A percentile compares a stretch with the other conserved stretches of the same genome.
Evolutionary conservation across 1,139 yeast species (phyloP).

Genomic region (Saccharomyces hybrid): DNA sequence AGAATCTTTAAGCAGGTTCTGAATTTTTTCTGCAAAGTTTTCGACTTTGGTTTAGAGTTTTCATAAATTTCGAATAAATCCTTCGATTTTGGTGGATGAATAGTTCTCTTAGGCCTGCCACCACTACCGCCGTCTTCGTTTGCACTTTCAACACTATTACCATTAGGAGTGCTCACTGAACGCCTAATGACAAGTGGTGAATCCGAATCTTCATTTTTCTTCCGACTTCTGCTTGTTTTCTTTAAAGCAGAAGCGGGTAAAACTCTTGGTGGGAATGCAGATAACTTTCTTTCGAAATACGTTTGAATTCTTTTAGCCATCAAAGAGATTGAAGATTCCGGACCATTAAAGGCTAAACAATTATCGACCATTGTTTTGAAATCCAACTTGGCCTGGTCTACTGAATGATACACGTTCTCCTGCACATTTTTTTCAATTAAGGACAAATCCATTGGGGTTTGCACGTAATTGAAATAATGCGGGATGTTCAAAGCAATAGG

Average conservation of each 20-base stretch:
- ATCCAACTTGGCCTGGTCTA: conserved; percentile 65
- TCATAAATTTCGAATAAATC: conserved; percentile 73
- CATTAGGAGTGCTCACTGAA: not conserved
- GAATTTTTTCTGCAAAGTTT: conserved; percentile 84
- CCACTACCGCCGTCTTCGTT: conserved; percentile 46
- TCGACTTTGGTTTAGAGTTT: conserved; percentile 67
- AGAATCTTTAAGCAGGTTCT: conserved; percentile 77
- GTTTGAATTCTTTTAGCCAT: conserved; percentile 89
- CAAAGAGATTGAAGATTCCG: conserved; percentile 68
- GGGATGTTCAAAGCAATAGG: conserved; percentile 83
- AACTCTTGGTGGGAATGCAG: conserved; percentile 83
- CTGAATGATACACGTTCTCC: conserved; percentile 61
- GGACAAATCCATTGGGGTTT: conserved; percentile 85
- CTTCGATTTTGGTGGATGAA: conserved; percentile 92
- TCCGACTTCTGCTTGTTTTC: conserved; percentile 11
- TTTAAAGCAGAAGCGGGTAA: conserved; percentile 36
- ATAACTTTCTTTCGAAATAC: conserved; percentile 86
- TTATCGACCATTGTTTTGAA: conserved; percentile 78
- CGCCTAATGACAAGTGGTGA: conserved; percentile 40
- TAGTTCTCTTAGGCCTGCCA: conserved; percentile 83
- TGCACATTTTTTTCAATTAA: conserved; percentile 77
- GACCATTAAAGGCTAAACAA: conserved; percentile 80
- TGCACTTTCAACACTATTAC: not conserved
- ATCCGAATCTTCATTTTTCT: conserved; percentile 17
- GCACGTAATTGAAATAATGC: conserved; percentile 72